Conservation (phyloP, 1,139 yeast genomes). For the Kodamaea derodonti region DNA sequence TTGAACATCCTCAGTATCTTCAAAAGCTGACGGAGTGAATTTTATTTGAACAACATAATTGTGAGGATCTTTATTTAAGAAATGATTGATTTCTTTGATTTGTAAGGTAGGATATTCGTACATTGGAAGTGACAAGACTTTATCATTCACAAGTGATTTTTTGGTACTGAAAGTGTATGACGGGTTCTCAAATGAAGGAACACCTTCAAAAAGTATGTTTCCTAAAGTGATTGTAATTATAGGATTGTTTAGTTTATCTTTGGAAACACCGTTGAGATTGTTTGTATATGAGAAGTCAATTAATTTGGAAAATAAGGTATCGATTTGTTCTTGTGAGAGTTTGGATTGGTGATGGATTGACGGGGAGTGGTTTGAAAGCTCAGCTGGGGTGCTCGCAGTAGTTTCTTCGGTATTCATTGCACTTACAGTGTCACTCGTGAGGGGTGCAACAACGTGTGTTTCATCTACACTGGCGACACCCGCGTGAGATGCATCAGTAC, state of each 20-base stretch:
- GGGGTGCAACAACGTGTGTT: too few relatives aligned
- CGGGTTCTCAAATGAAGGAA: background rate
- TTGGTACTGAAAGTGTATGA: conserved; percentile 38
- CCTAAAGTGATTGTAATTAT: conserved; percentile 39
- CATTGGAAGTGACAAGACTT: conserved; percentile 33
- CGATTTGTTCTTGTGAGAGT: conserved; percentile 7
- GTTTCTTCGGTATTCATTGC: background rate
- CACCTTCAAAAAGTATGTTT: conserved; percentile 26
- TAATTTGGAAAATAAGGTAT: conserved; percentile 14
- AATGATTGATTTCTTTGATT: conserved; percentile 18
- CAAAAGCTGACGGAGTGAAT: conserved; percentile 46
- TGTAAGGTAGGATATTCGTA: conserved; percentile 18
- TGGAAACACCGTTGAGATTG: conserved; percentile 14
- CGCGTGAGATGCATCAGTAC: too few relatives aligned
- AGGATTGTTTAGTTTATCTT: conserved; percentile 17
- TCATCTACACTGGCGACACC: too few relatives aligned
- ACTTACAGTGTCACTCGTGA: too few relatives aligned
- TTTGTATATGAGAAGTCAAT: conserved; percentile 18
- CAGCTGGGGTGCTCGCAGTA: too few relatives aligned
- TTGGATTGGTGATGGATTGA: background rate
- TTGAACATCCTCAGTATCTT: conserved; percentile 14
- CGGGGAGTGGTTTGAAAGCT: background rate
- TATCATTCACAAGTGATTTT: conserved; percentile 38
- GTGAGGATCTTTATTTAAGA: conserved; percentile 16
- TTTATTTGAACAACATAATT: conserved; percentile 36